phyloP scores from a whole-genome alignment of 169 alveolate species.

The Plasmodium malariae region DNA sequence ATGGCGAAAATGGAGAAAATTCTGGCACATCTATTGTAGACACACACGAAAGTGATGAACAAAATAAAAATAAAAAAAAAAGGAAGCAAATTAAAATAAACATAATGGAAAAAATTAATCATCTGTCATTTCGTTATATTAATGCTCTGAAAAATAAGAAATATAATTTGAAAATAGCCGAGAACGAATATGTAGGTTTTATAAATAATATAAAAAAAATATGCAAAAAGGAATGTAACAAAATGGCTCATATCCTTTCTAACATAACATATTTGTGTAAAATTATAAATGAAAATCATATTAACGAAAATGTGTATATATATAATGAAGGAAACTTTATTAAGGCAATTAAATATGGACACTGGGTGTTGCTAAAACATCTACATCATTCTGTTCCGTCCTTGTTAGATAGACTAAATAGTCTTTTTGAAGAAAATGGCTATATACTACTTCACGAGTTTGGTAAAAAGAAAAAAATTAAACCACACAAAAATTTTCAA shows the following conservation, averaged over 20 bases:
- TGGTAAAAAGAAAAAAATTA: constrained; percentile 87
- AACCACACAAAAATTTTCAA: constrained; percentile 93
- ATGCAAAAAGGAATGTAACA: too few species aligned
- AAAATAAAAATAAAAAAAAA: not conserved
- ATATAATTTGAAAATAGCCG: not conserved
- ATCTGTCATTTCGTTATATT: constrained; percentile 2
- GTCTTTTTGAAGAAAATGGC: constrained; percentile 93
- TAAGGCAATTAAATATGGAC: constrained; percentile 92
- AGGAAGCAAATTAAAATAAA: constrained; percentile 4
- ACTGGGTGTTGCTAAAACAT: constrained; percentile 93
- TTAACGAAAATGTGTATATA: constrained; percentile 75
- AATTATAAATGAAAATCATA: constrained; percentile 26
- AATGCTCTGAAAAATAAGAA: constrained; percentile 3
- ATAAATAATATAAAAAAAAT: too few species aligned
- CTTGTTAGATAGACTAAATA: constrained; percentile 94
- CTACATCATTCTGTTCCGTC: constrained; percentile 93
- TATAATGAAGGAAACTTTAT: constrained; percentile 92
- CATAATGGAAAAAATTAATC: constrained; percentile 17
- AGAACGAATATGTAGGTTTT: not conserved
- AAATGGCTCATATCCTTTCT: constrained; percentile 2
- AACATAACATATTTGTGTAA: constrained; percentile 9
- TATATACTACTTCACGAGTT: constrained; percentile 83
- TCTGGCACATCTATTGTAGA: too few species aligned
- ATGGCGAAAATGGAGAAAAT: not conserved
- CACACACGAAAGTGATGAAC: not conserved